Evolutionary conservation across 305 asterid genomes (phyloP), one percentile per base, ranked within the genome.

Genomic region (Lippia alba): DNA sequence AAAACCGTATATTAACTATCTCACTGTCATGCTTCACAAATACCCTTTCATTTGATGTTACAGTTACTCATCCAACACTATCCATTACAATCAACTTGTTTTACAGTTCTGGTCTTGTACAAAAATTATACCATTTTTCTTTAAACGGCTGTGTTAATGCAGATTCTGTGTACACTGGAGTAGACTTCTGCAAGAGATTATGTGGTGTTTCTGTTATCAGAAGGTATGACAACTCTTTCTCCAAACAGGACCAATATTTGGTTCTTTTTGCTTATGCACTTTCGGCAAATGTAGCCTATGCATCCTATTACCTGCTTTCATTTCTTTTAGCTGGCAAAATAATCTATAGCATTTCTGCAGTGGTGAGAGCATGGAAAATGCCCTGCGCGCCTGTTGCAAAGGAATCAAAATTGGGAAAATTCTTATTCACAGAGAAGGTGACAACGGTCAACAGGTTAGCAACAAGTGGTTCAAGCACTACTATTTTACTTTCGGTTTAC

Each of bases 321-420:
- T 24, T 24, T 24, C 1, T 56, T 56, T 67, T 61, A 56, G 67
- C 67, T 58, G 66, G 56, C 61, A 63, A 66, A 56, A 68, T 55
- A 48, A 48, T 48, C 54, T 60, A 55, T 18, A 78, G 56, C 75
- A 12, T 73, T 15, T 78, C 46, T 24, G 30, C 78, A 89, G 96
- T 68, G 97, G 96, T 30, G 97, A 92, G 81, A 92, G 97, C 82
- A 92, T 92, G 97, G 97, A 92, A 76, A 92, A 92, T 65, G 97
- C 97, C 34, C 65, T 92, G 80, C 89, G 96, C 32, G 96, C 97
- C 71, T 92, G 97, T 69, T 92, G 97, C 75, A 92, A 92, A 77
- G 97, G 97, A 61, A 89, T 92, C 61, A 92, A 92, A 77, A 89
- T 92, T 14, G 97, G 97, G 67, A 92, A 92, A 84, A 92, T 92